Conservation (phyloP, 345 rosid species). For the Excoecaria cochinchinensis region DNA sequence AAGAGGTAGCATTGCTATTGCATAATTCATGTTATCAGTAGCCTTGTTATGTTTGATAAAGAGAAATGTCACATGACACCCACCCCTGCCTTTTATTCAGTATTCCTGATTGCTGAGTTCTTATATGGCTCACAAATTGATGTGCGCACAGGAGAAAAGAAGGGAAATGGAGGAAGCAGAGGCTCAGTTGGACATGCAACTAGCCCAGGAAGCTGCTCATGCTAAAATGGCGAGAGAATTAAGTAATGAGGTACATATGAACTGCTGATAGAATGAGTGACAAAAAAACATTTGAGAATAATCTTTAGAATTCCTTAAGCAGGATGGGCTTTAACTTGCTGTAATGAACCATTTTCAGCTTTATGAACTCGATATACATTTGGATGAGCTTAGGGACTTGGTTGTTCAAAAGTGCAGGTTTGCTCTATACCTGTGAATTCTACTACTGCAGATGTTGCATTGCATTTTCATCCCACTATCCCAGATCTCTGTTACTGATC, state of each 20-base stretch:
- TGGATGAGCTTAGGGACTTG: slow-evolving; percentile 69
- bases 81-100: not conserved
- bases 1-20: slow-evolving; percentile 54
- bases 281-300: not conserved
- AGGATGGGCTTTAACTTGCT: slow-evolving; percentile 7
- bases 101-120: not conserved
- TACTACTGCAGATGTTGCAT: slow-evolving; percentile 5
- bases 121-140: not conserved
- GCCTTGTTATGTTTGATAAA: not conserved
- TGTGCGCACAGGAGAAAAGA: slow-evolving; percentile 59
- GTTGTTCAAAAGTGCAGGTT: slow-evolving; percentile 87
- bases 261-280: not conserved
- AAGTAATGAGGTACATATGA: slow-evolving; percentile 57
- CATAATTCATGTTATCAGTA: not conserved
- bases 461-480: not conserved
- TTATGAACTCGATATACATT: slow-evolving; percentile 58
- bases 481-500: not conserved
- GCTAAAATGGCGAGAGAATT: slow-evolving; percentile 75
- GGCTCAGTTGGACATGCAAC: slow-evolving; percentile 71
- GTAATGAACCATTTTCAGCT: slow-evolving; percentile 46
- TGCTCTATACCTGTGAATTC: slow-evolving; percentile 9
- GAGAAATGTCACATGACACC: not conserved
- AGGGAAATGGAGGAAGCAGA: slow-evolving; percentile 74
- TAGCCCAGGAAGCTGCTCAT: slow-evolving; percentile 82
- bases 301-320: not conserved